These are phyloP conservation scores for Paraphoma chrysanthemicola DNA, from an alignment of 2,329 filamentous ascomycete genomes.

Conservation along the genomic window DNA sequence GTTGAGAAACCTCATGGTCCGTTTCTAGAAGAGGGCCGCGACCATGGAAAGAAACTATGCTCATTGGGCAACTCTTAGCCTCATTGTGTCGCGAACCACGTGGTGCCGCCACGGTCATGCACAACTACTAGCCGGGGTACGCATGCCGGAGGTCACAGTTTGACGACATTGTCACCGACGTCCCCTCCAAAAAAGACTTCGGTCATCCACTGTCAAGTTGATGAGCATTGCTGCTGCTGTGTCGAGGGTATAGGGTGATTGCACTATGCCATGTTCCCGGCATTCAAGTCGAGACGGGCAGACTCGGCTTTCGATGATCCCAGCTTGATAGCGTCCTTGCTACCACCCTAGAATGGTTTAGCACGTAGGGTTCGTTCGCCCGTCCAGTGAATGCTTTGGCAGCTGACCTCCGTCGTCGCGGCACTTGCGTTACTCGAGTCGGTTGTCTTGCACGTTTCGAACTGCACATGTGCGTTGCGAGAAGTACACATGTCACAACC, in stretches of 20 bases:
- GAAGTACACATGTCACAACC: constrained; percentile 7
- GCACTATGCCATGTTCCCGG: constrained; percentile 28
- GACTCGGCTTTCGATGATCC: constrained; percentile 23
- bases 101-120: constrained; percentile 12
- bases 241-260: constrained; percentile 22
- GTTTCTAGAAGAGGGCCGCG: background rate
- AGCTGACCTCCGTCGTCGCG: constrained; percentile 24
- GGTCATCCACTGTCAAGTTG: constrained; percentile 15
- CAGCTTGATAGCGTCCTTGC: constrained; percentile 8
- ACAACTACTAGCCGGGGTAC: constrained; percentile 6
- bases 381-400: constrained; percentile 19
- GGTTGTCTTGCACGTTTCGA: constrained; percentile 19
- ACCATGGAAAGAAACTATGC: constrained; percentile 5
- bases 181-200: constrained; percentile 9
- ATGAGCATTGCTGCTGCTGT: background rate
- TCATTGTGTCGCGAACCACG: constrained; percentile 22
- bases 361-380: constrained; percentile 1
- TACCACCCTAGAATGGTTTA: constrained; percentile 9
- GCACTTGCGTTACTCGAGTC: constrained; percentile 14
- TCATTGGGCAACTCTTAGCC: constrained; percentile 14
- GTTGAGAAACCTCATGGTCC: background rate
- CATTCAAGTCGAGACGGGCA: constrained; percentile 19
- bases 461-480: constrained; percentile 8
- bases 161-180: background rate
- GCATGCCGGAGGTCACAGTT: constrained; percentile 13